Evolutionary conservation across 2,329 filamentous ascomycete genomes (phyloP), one percentile per base, ranked within the genome.

Genomic region (Waltergamsia citrina): DNA sequence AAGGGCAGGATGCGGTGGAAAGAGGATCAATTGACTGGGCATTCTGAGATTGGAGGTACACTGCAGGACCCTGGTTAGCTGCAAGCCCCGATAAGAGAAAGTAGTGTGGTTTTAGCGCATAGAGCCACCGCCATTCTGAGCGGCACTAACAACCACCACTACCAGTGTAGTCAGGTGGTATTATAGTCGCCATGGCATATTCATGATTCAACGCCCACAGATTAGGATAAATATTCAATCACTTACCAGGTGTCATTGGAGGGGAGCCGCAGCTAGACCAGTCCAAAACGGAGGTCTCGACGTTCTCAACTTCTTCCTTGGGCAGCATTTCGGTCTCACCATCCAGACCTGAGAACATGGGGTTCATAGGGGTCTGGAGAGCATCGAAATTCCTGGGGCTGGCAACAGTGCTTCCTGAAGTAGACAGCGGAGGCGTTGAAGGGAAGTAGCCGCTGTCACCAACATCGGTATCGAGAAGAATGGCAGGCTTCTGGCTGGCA

Each of bases 191-290:
- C n/a, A n/a, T n/a, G n/a, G n/a, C n/a, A n/a, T n/a, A n/a, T n/a
- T n/a, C n/a, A n/a, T n/a, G n/a, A n/a, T n/a, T 19, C 14, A 18
- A 17, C 20, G 20, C 14, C 5, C 29, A 31, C 11, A 10, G 33
- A 20, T 32, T 15, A 7, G 17, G 26, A 21, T 18, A 20, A n/a
- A 21, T 20, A n/a, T 24, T 24, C n/a, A 8, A 16, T 21, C 7
- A 75, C 85, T 67, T 80, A 94, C 86, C 78, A 74, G 88, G 87
- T 49, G 86, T 93, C 74, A 94, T 77, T 17, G 86, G 85, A 33
- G 88, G 87, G 21, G 88, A 94, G 38, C 74, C 73, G 39, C 78
- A 81, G 54, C 72, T 78, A 37, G 81, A 69, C 81, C 85, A 93
- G 48, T 90, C 83, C 43, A 82, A 68, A 43, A 83, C 75, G 36